Percentiles rank a stretch among this genome's conserved stretches.
Evolutionary conservation across 1,139 yeast species (phyloP).

Genomic region (Pichia sp.): DNA sequence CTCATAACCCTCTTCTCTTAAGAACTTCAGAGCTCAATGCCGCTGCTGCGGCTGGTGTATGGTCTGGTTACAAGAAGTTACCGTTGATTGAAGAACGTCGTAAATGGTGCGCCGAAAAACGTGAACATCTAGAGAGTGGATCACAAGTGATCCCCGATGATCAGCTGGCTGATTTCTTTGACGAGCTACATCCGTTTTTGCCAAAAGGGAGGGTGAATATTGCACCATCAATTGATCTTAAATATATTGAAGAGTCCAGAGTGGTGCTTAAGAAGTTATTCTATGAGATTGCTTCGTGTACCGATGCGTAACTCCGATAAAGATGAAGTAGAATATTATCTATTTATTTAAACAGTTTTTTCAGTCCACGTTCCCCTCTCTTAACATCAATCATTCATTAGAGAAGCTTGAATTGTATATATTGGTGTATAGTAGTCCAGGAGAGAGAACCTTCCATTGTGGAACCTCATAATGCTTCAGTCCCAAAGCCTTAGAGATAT

Average conservation of each 20-base stretch:
- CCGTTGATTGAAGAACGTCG: constrained; percentile 22
- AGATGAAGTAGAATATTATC: no score
- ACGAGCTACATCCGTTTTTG: constrained; percentile 15
- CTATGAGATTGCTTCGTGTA: constrained; percentile 6
- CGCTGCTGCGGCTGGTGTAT: constrained; percentile 41
- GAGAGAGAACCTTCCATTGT: no score
- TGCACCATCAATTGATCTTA: constrained; percentile 6
- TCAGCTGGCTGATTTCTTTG: not conserved
- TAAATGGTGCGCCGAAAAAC: constrained; percentile 17
- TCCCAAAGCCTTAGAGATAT: no score
- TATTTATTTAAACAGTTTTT: no score
- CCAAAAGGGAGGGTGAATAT: constrained; percentile 26
- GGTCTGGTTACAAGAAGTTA: constrained; percentile 27
- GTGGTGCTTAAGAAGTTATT: constrained; percentile 3
- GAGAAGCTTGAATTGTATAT: no score
- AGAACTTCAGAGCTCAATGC: constrained; percentile 38
- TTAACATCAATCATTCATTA: no score
- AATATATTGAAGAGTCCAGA: constrained; percentile 6
- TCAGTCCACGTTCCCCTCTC: no score
- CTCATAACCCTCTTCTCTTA: constrained; percentile 35
- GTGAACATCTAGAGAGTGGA: constrained; percentile 16
- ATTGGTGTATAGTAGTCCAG: no score
- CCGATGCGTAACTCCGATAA: no score
- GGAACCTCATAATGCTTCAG: no score
- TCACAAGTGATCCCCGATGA: constrained; percentile 22